Evolutionary conservation across 192 early-diverging fungal species (phyloP), one percentile per base, ranked within the genome.

Genomic region (Coemansia sp.): DNA sequence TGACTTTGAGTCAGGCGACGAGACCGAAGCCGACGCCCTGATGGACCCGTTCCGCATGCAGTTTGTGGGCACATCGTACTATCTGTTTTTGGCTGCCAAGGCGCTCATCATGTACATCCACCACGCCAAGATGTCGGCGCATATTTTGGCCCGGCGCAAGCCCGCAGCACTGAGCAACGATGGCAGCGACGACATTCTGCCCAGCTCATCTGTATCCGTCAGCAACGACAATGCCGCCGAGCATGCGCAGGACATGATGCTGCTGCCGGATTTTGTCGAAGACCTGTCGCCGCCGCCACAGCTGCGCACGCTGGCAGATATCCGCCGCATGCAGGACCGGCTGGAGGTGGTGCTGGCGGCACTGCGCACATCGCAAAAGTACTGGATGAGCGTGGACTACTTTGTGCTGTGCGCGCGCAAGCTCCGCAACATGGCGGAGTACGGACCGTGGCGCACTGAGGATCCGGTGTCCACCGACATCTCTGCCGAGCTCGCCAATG

Each of bases 31-130:
- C 2, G 59, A 28, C 31, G 53, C 51, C 6, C 54, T 28, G 19
- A 48, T 46, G 16, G 69, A 70, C 16, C 76, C 76, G 13, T 79
- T 72, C 70, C 68, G 70, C 50, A 63, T 62, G 61, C 69, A 79
- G 65, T 61, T 72, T 15, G 28, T 54, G 6, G 53, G 55, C 69
- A 72, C 69, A 6, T 35, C 69, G 45, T 79, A 79, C 61, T 79
- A 53, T 51, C 37, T 79, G 6, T 79, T 79, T 53, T 53, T 79
- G 48, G 76, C 76, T 0, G 70, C 76, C 20, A 79, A 79, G 65
- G 65, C 76, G 3, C 62, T 79, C 43, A 79, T 79, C 65, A 79
- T 79, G 76, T 72, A 79, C 36, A 50, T 72, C 55, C 70, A 79
- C 70, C 76, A 72, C 38, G 67, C 74, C 28, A 70, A 78, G 46